These are phyloP conservation scores for Dendrostoma leiphaemia DNA, from an alignment of 2,329 filamentous ascomycete species.

Conservation along the genomic window DNA sequence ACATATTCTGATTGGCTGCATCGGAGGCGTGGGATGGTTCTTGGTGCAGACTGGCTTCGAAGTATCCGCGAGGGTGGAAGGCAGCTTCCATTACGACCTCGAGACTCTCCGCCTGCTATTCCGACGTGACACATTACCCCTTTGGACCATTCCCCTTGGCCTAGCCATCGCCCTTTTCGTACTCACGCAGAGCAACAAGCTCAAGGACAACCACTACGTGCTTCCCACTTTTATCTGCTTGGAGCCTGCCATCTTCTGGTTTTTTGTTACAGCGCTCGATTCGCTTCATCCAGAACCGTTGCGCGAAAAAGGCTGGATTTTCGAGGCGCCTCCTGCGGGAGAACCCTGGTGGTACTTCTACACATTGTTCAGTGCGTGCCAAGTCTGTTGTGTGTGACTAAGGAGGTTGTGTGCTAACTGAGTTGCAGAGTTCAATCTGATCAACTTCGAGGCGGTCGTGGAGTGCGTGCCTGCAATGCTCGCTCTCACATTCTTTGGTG, in stretches of 20 bases:
- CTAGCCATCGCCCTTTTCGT: slow-evolving; percentile 72
- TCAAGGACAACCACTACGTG: slow-evolving; percentile 75
- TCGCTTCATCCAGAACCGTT: slow-evolving; percentile 65
- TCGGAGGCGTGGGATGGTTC: slow-evolving; percentile 96
- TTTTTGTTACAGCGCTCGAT: slow-evolving; percentile 69
- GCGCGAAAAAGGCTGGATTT: slow-evolving; percentile 82
- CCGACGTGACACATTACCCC: slow-evolving; percentile 67
- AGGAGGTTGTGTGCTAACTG: slow-evolving; percentile 20
- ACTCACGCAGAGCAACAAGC: slow-evolving; percentile 47
- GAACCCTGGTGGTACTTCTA: slow-evolving; percentile 99
- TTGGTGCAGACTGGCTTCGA: slow-evolving; percentile 88
- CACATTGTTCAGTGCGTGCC: slow-evolving; percentile 77
- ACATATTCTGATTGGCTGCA: slow-evolving; percentile 94
- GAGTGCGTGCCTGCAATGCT: slow-evolving; percentile 93
- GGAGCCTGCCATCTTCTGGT: slow-evolving; percentile 76
- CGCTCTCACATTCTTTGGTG: slow-evolving; percentile 93
- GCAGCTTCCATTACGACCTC: slow-evolving; percentile 78
- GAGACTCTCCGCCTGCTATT: slow-evolving; percentile 75
- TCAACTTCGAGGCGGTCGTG: slow-evolving; percentile 80
- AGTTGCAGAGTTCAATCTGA: slow-evolving; percentile 67
- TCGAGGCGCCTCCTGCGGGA: slow-evolving; percentile 76
- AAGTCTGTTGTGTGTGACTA: neutral
- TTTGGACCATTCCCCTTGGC: slow-evolving; percentile 79
- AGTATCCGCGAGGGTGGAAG: slow-evolving; percentile 84
- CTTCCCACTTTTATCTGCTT: slow-evolving; percentile 82